These are phyloP conservation scores for Apocynum venetum DNA, from an alignment of 257 asterid species.

Conservation along the genomic window DNA sequence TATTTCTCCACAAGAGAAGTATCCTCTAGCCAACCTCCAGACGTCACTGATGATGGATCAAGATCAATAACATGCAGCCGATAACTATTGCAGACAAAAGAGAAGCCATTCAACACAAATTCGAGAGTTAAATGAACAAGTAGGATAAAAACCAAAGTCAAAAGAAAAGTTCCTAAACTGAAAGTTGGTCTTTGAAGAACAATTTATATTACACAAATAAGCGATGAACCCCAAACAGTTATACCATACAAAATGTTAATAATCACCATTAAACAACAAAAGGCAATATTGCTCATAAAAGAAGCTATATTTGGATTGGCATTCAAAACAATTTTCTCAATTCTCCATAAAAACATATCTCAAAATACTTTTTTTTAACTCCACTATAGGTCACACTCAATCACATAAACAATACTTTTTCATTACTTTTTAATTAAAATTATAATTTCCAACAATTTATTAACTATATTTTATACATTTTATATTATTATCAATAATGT, in stretches of 20 bases:
- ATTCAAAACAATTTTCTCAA: too few relatives aligned
- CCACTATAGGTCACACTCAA: too few relatives aligned
- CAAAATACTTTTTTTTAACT: too few relatives aligned
- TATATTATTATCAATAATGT: too few relatives aligned
- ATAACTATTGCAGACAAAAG: conserved; percentile 39
- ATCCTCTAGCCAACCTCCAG: conserved; percentile 99
- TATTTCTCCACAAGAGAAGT: conserved; percentile 94
- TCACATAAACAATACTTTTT: too few relatives aligned
- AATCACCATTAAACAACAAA: background rate
- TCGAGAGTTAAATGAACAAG: background rate
- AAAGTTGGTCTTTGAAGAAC: background rate
- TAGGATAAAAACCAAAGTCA: background rate
- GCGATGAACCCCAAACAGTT: background rate
- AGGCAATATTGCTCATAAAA: background rate
- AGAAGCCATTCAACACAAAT: background rate
- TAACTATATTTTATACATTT: too few relatives aligned
- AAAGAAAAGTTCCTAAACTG: background rate
- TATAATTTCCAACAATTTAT: too few relatives aligned
- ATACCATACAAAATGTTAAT: background rate
- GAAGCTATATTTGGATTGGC: background rate
- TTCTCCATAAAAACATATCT: too few relatives aligned
- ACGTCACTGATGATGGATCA: conserved; percentile 86
- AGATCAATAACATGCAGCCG: conserved; percentile 78
- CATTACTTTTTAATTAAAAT: too few relatives aligned
- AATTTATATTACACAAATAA: background rate